Base-by-base conservation (phyloP, 1,284 basidiomycete species). In the Ustilago trichophora region DNA sequence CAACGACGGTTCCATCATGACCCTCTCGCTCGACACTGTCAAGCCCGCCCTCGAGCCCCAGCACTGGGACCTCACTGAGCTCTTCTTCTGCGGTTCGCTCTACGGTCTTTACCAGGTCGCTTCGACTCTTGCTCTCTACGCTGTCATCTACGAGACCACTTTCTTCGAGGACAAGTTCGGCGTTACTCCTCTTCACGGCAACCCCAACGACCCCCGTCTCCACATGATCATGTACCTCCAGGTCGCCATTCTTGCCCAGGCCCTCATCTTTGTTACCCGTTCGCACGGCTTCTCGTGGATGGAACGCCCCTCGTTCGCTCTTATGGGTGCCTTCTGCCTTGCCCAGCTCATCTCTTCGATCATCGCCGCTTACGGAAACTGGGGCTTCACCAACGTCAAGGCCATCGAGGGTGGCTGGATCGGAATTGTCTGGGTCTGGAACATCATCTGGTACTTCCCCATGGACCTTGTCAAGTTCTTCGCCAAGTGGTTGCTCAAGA, bases 1-100 rank as follows among this genome's bases (percentile, higher is more conserved):
- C 75, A 98, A 98, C 84, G 94, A 97, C 82, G 94, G 94, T 83
- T 96, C 94, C 74, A 76, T 98, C 87, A 97, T 98, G 93, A 98
- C 94, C 11, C 87, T 98, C 71, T 96, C 93, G 25, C 90, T 97
- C 62, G 94, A 98, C 84, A 92, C 94, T 83, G 94, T 97, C 67
- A 84, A 97, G 78, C 94, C 94, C 42, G 93, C 91, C 45, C 90
- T 86, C 83, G 90, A 90, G 52, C 82, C 82, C 49, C 93, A 98
- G 83, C 90, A 90, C 77, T 98, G 94, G 94, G 93, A 98, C 82
- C 84, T 97, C 73, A 87, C 90, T 25, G 94, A 98, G 86, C 97
- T 97, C 80, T 98, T 96, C 86, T 87, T 91, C 34, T 97, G 90
- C 83, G 94, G 93, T 75, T 85, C 96, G 71, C 94, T 92, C 27